Evolutionary conservation across 192 early-diverging fungal genomes (phyloP), one percentile per base, ranked within the genome.

Genomic region (Chytriomyces confervae): DNA sequence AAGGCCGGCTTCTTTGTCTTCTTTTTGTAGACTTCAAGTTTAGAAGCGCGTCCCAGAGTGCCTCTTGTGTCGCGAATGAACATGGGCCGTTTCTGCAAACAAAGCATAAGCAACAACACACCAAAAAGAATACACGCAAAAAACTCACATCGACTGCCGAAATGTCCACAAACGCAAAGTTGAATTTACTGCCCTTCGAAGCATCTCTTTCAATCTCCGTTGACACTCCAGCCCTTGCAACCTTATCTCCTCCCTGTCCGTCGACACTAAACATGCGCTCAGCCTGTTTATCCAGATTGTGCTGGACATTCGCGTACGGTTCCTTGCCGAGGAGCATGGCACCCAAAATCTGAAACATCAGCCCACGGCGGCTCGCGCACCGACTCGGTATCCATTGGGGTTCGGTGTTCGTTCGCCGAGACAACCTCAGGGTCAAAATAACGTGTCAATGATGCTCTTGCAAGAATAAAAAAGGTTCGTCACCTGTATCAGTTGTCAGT

Each of bases 241-340:
- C 9, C 50, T 63, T 10, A 18, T 53, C 8, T 18, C 51, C 8
- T 53, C 51, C n/a, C 9, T 27, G 82, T 20, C 79, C 50, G 27
- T 77, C 9, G 51, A 53, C 18, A 8, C 51, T 53, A 66, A 85
- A 81, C 4, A 77, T 60, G n/a, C 75, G 70, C 66, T 83, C 64
- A 10, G 79, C 82, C 23, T 73, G 66, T 60, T 69, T 50, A 29
- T 87, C 86, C 10, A 84, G 77, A 57, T 77, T 78, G 27, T 69
- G 78, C 50, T 80, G 79, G 46, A 86, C 69, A 73, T 86, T 86
- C n/a, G 69, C 83, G 66, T 83, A 84, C 16, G 85, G 85, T 77
- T 92, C 86, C 78, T 92, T 91, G 66, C 92, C 87, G 81, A 97
- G 82, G 2, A 92, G 84, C 50, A 87, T 86, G 27, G 96, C 94